Base-by-base conservation (phyloP, 768 basidiomycete species). In the Hygrocybe punicea region DNA sequence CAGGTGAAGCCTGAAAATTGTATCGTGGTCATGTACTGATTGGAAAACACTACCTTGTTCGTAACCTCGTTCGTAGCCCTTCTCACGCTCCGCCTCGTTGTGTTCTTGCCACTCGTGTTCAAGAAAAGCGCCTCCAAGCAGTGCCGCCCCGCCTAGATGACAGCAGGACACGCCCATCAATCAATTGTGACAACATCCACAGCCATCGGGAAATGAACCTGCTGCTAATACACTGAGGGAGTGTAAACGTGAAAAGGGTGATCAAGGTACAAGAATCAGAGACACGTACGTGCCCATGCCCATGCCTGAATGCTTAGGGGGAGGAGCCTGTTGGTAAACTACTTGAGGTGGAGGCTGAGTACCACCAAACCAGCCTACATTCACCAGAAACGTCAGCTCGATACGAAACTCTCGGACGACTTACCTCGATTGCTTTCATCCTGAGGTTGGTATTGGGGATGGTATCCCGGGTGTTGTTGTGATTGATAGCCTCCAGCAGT, bases 91-190 rank as follows among this genome's bases (percentile, higher is more conserved):
- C 36, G 16, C 34, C 11, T 40, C 25, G 19, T 56, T 35, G 46
- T 50, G 46, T 24, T 67, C 67, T 45, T 84, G 84, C 29, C 83
- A 58, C 0, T 79, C 81, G 45, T 83, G 75, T 35, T 64, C 79
- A 37, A 88, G 63, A 44, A 89, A 67, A 2, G 73, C 71, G 57
- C 87, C 88, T 37, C 82, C 86, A n/a, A 86, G 65, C n/a, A 88
- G 66, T 57, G 85, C 88, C 14, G 76, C 86, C 63, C 81, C 86
- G 60, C 78, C 86, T 80, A 50, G 52, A 48, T 55, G 46, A 50
- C 55, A 37, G 13, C 56, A 16, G 33, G 48, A 35, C 58, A 29
- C 29, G 29, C 29, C 29, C 4, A 29, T 29, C 8, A 29, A 8
- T 29, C 29, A 29, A 29, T 29, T 29, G 8, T 8, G 4, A 29